These are phyloP conservation scores for Candida maris DNA, from an alignment of 805 yeast genomes.

Conservation along the genomic window DNA sequence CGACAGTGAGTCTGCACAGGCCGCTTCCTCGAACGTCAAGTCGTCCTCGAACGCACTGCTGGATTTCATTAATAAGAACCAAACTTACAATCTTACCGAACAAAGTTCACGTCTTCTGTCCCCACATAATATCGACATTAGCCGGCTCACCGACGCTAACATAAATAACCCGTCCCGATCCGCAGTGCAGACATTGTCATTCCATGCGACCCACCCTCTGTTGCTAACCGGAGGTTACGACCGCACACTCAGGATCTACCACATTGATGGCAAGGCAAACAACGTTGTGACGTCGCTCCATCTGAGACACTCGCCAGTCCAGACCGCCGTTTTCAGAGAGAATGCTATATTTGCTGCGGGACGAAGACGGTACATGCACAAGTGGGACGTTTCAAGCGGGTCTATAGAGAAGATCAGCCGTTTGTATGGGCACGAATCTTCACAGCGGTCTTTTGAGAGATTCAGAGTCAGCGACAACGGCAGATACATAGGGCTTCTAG, in stretches of 20 bases:
- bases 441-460: slow-evolving; percentile 83
- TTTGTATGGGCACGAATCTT: slow-evolving; percentile 85
- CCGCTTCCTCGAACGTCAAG: slow-evolving; percentile 17
- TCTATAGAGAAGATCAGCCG: slow-evolving; percentile 80
- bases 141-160: slow-evolving; percentile 87
- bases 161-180: slow-evolving; percentile 62
- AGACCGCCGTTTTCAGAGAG: slow-evolving; percentile 65
- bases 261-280: slow-evolving; percentile 84
- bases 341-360: slow-evolving; percentile 76
- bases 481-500: slow-evolving; percentile 65
- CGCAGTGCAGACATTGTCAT: slow-evolving; percentile 79
- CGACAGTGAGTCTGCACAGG: slow-evolving; percentile 8
- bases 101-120: slow-evolving; percentile 56
- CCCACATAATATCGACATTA: slow-evolving; percentile 65
- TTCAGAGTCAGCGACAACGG: slow-evolving; percentile 78
- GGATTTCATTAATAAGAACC: slow-evolving; percentile 32
- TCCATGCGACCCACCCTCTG: slow-evolving; percentile 83
- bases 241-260: slow-evolving; percentile 78
- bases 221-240: slow-evolving; percentile 92
- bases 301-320: slow-evolving; percentile 75
- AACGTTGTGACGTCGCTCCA: slow-evolving; percentile 78
- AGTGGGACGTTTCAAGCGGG: slow-evolving; percentile 71
- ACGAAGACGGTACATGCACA: slow-evolving; percentile 85
- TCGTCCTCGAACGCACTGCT: slow-evolving; percentile 31
- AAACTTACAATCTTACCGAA: slow-evolving; percentile 23